Base-by-base conservation (phyloP, 2,329 filamentous ascomycete species). In the Penicillium brasilianum region DNA sequence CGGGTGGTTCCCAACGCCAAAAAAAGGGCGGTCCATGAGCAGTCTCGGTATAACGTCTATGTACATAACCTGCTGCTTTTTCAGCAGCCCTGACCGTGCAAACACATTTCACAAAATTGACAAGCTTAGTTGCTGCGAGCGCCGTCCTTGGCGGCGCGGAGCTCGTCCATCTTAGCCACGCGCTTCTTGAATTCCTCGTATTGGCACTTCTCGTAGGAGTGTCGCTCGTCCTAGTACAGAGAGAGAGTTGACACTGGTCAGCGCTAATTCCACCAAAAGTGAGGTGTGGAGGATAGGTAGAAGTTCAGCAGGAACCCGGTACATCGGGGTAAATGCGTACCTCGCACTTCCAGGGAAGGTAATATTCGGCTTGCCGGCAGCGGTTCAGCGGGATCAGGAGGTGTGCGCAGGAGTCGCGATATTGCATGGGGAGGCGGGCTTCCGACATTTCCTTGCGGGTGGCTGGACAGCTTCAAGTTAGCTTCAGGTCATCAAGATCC, bases 181-280 rank as follows among this genome's bases (percentile, higher is more conserved):
- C 95, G 89, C 86, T 94, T 92, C 88, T 97, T 97, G 85, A 99
- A 99, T 79, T 98, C 95, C 67, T 91, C 91, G 81, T 99, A 99
- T 76, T 99, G 95, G 87, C 95, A 99, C 80, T 98, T 98, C 79
- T 99, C 95, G 85, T 99, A 99, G 75, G 89, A 90, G 82, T 99
- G 95, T 83, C 95, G 86, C 85, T 99, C 95, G 78, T 93, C 88
- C 95, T 98, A 36, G 2, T 30, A 2, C 62, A 54, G 37, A 30
- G 30, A 36, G 39, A 58, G 59, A 51, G 52, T 11, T 14, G 7
- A 14, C 11, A 43, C 18, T n/a, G 14, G 34, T 54, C 16, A 25
- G 52, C 49, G 50, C 53, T 63, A 34, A 51, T 57, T 64, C 55
- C 50, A 46, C 41, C 18, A 41, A 25, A 36, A 25, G 50, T 30